Percentiles rank a stretch among this genome's conserved stretches.
These are phyloP conservation scores for Diaporthe capsici DNA, from an alignment of 2,329 filamentous ascomycete species.

Conservation along the genomic window DNA sequence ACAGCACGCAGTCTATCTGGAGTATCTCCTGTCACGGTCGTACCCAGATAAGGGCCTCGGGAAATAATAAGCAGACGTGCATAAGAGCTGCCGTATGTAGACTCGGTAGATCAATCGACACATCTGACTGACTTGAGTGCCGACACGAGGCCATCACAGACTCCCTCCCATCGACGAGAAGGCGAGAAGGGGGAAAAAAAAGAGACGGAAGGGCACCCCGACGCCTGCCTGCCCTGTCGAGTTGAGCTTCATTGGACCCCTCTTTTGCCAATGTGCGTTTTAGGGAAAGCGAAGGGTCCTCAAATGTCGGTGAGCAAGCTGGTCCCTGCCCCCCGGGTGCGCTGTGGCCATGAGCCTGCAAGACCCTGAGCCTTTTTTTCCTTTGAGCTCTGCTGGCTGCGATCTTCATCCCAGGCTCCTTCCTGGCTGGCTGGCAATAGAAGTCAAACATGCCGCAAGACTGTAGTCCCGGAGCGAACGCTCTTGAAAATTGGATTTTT, in stretches of 20 bases:
- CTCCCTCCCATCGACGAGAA: background rate
- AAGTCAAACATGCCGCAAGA: background rate
- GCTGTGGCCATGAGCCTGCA: constrained; percentile 11
- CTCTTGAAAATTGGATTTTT: background rate
- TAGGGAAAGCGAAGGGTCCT: constrained; percentile 29
- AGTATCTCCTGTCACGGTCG: background rate
- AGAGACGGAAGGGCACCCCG: background rate
- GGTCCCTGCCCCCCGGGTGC: constrained; percentile 21
- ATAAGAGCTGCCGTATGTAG: constrained; percentile 34
- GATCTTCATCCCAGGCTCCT: background rate
- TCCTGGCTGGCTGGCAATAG: background rate
- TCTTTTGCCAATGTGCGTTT: constrained; percentile 27
- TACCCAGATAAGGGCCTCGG: constrained; percentile 25
- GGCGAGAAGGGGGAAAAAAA: background rate
- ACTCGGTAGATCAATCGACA: constrained; percentile 1
- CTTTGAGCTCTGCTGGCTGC: background rate
- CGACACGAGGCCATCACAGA: background rate
- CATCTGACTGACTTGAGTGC: background rate
- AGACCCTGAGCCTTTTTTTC: background rate
- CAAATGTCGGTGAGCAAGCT: constrained; percentile 42
- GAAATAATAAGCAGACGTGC: constrained; percentile 41
- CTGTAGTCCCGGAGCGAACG: background rate
- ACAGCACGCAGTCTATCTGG: background rate
- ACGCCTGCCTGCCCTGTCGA: background rate
- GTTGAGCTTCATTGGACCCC: constrained; percentile 18